These are phyloP conservation scores for Helotiales sp. DNA, from an alignment of 2,329 filamentous ascomycete genomes.

Conservation along the genomic window DNA sequence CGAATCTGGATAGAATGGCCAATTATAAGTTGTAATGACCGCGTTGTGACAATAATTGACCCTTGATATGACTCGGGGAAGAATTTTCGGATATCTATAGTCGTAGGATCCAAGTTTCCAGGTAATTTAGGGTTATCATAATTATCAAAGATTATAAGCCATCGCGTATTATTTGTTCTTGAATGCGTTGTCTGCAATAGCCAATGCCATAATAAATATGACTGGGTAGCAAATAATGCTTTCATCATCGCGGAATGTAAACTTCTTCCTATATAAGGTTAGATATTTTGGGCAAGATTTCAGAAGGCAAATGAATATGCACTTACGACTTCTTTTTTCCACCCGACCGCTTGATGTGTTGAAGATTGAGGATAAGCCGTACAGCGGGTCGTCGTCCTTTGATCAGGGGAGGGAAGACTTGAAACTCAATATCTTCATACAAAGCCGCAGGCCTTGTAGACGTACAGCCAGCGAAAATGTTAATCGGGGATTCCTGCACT, in stretches of 20 bases:
- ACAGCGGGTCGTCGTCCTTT: slow-evolving; percentile 31
- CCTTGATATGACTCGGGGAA: too few relatives aligned
- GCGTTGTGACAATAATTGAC: too few relatives aligned
- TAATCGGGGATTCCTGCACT: slow-evolving; percentile 33
- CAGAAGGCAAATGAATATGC: slow-evolving; percentile 5
- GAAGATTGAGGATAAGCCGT: slow-evolving; percentile 36
- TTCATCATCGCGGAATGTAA: slow-evolving; percentile 37
- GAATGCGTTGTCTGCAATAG: slow-evolving; percentile 37
- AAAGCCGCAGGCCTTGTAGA: slow-evolving; percentile 36
- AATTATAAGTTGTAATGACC: too few relatives aligned
- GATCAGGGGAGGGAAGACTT: slow-evolving; percentile 34
- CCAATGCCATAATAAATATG: slow-evolving; percentile 35
- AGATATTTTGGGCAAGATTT: neutral
- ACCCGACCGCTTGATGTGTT: slow-evolving; percentile 37
- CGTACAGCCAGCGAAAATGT: slow-evolving; percentile 36
- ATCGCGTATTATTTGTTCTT: slow-evolving; percentile 35
- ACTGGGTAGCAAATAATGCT: slow-evolving; percentile 32
- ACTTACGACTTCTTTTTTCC: slow-evolving; percentile 34
- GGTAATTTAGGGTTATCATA: too few relatives aligned
- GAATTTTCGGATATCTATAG: too few relatives aligned
- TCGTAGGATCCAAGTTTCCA: too few relatives aligned
- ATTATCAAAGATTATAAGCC: too few relatives aligned
- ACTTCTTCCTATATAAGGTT: slow-evolving; percentile 33
- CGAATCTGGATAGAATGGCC: too few relatives aligned
- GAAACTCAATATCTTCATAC: slow-evolving; percentile 39